phyloP scores from a whole-genome alignment of 2,329 filamentous ascomycete genomes.

The Calonectria pseudoturangicola region DNA sequence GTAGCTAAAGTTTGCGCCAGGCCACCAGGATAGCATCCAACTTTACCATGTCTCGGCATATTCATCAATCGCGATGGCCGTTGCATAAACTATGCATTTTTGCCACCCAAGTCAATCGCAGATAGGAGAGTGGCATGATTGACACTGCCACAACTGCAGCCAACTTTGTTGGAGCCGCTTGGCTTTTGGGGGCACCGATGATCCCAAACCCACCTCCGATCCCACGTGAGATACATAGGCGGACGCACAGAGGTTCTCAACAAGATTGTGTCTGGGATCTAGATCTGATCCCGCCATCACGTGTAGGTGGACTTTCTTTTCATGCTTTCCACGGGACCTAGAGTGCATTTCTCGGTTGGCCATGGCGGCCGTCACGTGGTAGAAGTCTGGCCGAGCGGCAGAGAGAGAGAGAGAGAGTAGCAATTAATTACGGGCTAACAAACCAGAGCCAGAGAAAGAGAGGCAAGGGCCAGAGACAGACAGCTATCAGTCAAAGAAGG shows the following conservation, averaged over 20 bases:
- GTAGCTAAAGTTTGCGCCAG: background rate
- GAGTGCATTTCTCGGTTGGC: background rate
- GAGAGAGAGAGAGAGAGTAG: too few species aligned
- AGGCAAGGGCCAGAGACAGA: too few species aligned
- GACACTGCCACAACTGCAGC: constrained; percentile 4
- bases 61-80: background rate
- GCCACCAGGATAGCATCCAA: background rate
- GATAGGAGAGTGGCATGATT: background rate
- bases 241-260: constrained; percentile 4
- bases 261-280: constrained; percentile 12
- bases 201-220: background rate
- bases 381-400: background rate
- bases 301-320: constrained; percentile 3
- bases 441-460: background rate
- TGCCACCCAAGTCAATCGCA: constrained; percentile 15
- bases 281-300: constrained; percentile 8
- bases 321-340: background rate
- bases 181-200: constrained; percentile 8
- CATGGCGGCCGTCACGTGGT: constrained; percentile 14
- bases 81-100: constrained; percentile 8
- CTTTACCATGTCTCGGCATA: background rate
- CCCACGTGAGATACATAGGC: constrained; percentile 8
- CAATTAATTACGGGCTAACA: background rate
- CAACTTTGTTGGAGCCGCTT: background rate
- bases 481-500: background rate